phyloP scores from a whole-genome alignment of 148 eudicot species.

The Dianthus caryophyllus region DNA sequence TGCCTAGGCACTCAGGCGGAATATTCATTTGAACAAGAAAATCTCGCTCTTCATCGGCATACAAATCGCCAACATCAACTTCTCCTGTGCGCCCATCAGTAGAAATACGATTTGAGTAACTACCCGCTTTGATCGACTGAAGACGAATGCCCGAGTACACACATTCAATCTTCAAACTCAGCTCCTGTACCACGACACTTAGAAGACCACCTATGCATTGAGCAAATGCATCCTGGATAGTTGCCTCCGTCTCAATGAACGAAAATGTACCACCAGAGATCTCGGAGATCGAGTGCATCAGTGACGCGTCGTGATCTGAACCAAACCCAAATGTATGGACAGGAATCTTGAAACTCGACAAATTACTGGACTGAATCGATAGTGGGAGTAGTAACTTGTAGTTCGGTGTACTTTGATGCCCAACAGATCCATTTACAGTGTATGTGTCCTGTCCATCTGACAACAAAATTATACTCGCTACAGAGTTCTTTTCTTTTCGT shows the following conservation, averaged over 20 bases:
- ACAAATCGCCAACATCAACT: conserved; percentile 65
- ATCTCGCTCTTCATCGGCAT: conserved; percentile 84
- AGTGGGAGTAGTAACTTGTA: conserved; percentile 55
- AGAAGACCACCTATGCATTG: conserved; percentile 90
- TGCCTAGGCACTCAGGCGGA: conserved; percentile 30
- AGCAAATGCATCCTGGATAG: conserved; percentile 85
- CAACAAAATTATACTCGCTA: conserved; percentile 62
- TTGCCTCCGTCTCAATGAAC: conserved; percentile 73
- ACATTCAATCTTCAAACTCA: conserved; percentile 50
- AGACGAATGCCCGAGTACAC: conserved; percentile 36
- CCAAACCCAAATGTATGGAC: conserved; percentile 92
- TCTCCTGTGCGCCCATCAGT: conserved; percentile 38
- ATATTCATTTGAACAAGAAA: conserved; percentile 56
- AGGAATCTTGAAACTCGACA: conserved; percentile 50
- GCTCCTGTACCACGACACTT: conserved; percentile 70
- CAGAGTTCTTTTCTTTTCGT: conserved; percentile 63
- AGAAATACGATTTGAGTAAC: conserved; percentile 38
- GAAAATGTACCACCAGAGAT: conserved; percentile 87
- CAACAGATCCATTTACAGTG: conserved; percentile 37
- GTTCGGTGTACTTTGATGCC: conserved; percentile 30
- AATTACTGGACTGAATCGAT: conserved; percentile 36
- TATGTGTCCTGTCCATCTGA: conserved; percentile 89
- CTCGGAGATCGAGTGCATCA: conserved; percentile 77
- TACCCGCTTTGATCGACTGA: conserved; percentile 53
- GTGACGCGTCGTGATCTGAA: conserved; percentile 61